These are phyloP conservation scores for Scedosporium boydii DNA, from an alignment of 2,329 filamentous ascomycete genomes.

Conservation along the genomic window DNA sequence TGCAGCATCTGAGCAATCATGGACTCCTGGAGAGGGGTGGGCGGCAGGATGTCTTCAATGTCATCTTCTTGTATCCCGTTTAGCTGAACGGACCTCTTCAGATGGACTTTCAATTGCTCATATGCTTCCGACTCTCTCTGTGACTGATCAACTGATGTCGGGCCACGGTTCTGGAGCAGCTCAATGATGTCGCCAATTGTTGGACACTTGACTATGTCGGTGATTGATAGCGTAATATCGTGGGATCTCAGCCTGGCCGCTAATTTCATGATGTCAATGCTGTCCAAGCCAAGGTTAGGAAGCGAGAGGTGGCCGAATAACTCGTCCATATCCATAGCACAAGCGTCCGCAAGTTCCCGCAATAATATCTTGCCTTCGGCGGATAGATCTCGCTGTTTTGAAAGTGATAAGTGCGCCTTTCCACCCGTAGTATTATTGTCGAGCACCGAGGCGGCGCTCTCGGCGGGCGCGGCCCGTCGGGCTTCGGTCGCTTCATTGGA, in stretches of 20 bases:
- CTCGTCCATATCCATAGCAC: constrained; percentile 37
- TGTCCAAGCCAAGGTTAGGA: constrained; percentile 79
- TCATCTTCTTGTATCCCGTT: constrained; percentile 20
- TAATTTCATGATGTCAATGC: constrained; percentile 82
- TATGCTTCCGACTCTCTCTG: background rate
- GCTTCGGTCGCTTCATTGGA: background rate
- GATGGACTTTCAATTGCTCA: constrained; percentile 17
- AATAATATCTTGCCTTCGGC: background rate
- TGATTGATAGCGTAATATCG: constrained; percentile 56
- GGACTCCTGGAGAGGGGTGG: constrained; percentile 77
- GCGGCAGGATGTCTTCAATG: constrained; percentile 56
- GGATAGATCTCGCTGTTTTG: background rate
- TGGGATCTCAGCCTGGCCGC: constrained; percentile 58
- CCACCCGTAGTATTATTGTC: background rate
- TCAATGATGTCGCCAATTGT: constrained; percentile 52
- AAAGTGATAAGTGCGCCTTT: background rate
- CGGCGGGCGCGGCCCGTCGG: background rate
- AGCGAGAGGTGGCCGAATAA: constrained; percentile 55
- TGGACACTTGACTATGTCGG: constrained; percentile 64
- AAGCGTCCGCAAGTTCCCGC: constrained; percentile 53
- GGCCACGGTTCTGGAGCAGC: background rate
- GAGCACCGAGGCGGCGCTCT: background rate
- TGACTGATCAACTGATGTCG: background rate
- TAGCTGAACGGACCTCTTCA: constrained; percentile 27
- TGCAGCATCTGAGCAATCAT: constrained; percentile 76